These are phyloP conservation scores for Colletotrichum incanum DNA, from an alignment of 2,329 filamentous ascomycete genomes.

Conservation along the genomic window DNA sequence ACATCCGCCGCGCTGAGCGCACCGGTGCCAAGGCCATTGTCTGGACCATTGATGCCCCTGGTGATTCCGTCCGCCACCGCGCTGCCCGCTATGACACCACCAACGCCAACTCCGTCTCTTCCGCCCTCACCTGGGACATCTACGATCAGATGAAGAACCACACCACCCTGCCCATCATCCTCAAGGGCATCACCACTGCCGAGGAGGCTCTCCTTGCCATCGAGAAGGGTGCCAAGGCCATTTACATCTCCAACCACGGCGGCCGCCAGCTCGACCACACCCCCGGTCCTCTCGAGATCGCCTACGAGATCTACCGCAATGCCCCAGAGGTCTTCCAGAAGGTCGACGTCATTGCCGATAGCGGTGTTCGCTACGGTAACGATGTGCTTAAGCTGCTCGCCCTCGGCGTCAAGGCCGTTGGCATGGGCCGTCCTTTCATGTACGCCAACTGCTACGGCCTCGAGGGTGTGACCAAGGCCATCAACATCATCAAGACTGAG, in stretches of 20 bases:
- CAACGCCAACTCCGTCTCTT: slow-evolving; percentile 43
- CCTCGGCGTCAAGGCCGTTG: slow-evolving; percentile 57
- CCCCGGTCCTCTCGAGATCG: slow-evolving; percentile 52
- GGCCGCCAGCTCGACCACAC: slow-evolving; percentile 59
- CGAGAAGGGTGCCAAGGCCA: slow-evolving; percentile 53
- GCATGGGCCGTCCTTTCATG: slow-evolving; percentile 65
- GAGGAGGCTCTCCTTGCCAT: slow-evolving; percentile 55
- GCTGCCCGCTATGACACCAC: slow-evolving; percentile 46
- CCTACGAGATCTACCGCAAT: slow-evolving; percentile 53
- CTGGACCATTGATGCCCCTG: slow-evolving; percentile 55
- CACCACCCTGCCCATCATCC: slow-evolving; percentile 55
- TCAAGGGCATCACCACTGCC: slow-evolving; percentile 57
- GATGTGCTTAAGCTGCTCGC: slow-evolving; percentile 59
- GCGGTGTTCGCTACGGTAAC: slow-evolving; percentile 56
- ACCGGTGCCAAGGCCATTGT: slow-evolving; percentile 56
- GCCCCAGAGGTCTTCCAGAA: slow-evolving; percentile 55
- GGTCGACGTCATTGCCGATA: slow-evolving; percentile 56
- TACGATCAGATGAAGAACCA: slow-evolving; percentile 50
- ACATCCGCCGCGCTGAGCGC: slow-evolving; percentile 51
- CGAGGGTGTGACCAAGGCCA: slow-evolving; percentile 62
- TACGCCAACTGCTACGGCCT: slow-evolving; percentile 66
- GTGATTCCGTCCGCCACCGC: slow-evolving; percentile 44
- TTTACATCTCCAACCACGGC: slow-evolving; percentile 60
- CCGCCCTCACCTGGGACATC: slow-evolving; percentile 47
- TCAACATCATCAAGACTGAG: slow-evolving; percentile 65